Conservation (phyloP, 2,329 filamentous ascomycete genomes). For the Erysiphe pisi region DNA sequence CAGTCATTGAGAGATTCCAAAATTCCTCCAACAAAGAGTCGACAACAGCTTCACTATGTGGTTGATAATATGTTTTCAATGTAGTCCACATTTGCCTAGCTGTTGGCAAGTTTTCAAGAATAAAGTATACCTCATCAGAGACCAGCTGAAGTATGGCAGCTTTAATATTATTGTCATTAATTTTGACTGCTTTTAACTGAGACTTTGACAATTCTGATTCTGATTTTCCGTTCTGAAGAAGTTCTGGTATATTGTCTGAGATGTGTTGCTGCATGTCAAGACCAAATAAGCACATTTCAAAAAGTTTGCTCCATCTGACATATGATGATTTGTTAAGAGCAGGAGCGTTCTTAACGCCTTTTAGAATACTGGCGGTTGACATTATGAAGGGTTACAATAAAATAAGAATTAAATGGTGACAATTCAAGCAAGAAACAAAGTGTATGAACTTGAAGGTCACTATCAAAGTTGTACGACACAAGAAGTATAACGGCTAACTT, state of each 20-base stretch:
- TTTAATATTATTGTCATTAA: background rate
- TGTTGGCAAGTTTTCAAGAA: background rate
- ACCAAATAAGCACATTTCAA: background rate
- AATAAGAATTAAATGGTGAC: no score
- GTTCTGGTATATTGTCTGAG: background rate
- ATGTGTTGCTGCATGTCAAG: conserved; percentile 9
- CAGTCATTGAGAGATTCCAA: background rate
- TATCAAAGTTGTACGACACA: no score
- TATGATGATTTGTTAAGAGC: background rate
- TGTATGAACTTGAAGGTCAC: no score
- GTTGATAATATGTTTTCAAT: background rate
- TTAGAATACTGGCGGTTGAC: background rate
- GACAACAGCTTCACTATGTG: background rate
- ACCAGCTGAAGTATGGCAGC: conserved; percentile 7
- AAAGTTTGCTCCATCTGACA: background rate
- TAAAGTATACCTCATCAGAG: background rate
- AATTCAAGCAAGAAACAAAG: no score
- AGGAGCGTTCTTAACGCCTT: background rate
- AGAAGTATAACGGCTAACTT: no score
- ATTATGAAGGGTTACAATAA: no score
- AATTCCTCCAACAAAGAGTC: conserved; percentile 16
- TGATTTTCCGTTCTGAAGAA: conserved; percentile 13
- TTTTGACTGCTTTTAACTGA: background rate
- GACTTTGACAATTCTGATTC: background rate
- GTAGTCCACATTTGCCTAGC: background rate